Evolutionary conservation across 305 asterid species (phyloP).

Genomic region (Fraxinus dipetala): DNA sequence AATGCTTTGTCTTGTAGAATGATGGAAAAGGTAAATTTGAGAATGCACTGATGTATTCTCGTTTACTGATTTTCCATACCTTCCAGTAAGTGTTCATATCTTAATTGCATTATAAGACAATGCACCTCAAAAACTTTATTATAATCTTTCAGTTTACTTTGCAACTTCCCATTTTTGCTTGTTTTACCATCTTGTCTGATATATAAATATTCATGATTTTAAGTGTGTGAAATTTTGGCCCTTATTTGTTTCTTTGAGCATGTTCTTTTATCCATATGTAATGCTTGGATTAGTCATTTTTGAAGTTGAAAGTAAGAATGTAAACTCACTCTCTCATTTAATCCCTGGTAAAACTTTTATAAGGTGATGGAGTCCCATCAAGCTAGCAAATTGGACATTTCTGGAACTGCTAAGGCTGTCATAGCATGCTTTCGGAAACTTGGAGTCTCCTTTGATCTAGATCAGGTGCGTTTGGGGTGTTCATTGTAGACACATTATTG

Average conservation of each 20-base stretch:
- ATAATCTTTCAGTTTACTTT: not conserved
- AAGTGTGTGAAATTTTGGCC: not conserved
- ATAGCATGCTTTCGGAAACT: conserved; percentile 86
- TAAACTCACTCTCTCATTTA: conserved; percentile 1
- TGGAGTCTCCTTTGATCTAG: conserved; percentile 72
- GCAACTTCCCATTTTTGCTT: not conserved
- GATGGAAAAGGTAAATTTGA: not conserved
- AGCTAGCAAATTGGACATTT: conserved; percentile 77
- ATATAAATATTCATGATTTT: not conserved
- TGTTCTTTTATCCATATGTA: conserved; percentile 6
- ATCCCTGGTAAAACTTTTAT: conserved; percentile 12
- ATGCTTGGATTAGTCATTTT: conserved; percentile 16
- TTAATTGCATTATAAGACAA: not conserved
- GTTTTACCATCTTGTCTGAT: not conserved
- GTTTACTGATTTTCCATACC: not conserved
- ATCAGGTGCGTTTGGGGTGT: conserved; percentile 41
- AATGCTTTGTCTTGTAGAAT: not conserved
- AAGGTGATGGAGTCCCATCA: conserved; percentile 98
- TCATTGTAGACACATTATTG: conserved; percentile 3
- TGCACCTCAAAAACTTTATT: not conserved
- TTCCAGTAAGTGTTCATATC: not conserved
- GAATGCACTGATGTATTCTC: not conserved
- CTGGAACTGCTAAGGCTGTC: conserved; percentile 97
- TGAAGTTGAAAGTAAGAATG: not conserved
- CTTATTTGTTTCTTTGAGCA: conserved; percentile 4